Conservation (phyloP, 2,329 filamentous ascomycete species). For the Talaromyces sp. region DNA sequence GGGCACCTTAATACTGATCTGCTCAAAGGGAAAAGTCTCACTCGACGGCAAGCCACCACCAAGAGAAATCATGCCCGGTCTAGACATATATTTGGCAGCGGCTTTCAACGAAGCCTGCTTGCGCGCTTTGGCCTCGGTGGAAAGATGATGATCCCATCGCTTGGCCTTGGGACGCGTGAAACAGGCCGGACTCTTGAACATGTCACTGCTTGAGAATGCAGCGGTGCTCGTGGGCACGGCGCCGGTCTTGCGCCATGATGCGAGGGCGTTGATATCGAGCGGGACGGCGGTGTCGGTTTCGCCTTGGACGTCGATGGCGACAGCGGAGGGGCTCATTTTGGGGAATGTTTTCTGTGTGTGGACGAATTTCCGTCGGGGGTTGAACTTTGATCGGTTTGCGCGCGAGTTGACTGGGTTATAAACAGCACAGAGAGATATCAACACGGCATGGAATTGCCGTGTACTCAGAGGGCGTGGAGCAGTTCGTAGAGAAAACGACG, state of each 20-base stretch:
- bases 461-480: background rate
- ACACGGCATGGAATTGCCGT: background rate
- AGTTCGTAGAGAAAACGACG: background rate
- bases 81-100: slow-evolving; percentile 73
- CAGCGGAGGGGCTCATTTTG: slow-evolving; percentile 27
- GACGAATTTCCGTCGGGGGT: background rate
- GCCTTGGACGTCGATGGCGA: slow-evolving; percentile 28
- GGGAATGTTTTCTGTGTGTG: background rate
- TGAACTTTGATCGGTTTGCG: too few relatives aligned
- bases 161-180: slow-evolving; percentile 68
- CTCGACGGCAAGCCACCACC: slow-evolving; percentile 86
- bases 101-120: slow-evolving; percentile 71
- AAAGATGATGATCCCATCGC: slow-evolving; percentile 62
- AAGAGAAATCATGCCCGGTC: slow-evolving; percentile 73
- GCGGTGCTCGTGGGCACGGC: slow-evolving; percentile 70
- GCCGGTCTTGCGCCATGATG: slow-evolving; percentile 64
- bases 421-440: background rate
- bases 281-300: slow-evolving; percentile 37
- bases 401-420: too few relatives aligned
- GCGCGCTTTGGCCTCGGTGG: slow-evolving; percentile 54
- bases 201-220: slow-evolving; percentile 69
- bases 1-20: slow-evolving; percentile 69
- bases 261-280: slow-evolving; percentile 62
- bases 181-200: slow-evolving; percentile 66
- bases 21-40: slow-evolving; percentile 87